phyloP scores from a whole-genome alignment of 2,329 filamentous ascomycete species.

The Talaromyces sp. region DNA sequence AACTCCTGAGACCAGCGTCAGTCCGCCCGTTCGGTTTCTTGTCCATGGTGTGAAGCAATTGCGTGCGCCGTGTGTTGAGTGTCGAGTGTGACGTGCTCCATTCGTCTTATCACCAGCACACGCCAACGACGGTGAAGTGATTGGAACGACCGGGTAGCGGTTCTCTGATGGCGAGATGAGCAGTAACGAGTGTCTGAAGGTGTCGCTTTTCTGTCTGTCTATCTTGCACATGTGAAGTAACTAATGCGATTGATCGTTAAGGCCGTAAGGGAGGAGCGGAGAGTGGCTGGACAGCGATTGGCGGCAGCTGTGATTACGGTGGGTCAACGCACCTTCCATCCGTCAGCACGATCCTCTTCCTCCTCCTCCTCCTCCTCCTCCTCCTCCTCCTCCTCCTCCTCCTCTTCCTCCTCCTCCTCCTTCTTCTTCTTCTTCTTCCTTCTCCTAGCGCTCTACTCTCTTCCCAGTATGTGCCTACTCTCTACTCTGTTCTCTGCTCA shows the following conservation, averaged over 20 bases:
- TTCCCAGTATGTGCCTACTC: no score
- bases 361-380: no score
- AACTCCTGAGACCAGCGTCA: slow-evolving; percentile 63
- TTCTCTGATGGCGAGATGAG: background rate
- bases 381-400: no score
- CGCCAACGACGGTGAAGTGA: background rate
- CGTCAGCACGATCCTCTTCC: background rate
- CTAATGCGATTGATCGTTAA: background rate
- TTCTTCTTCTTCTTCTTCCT: no score
- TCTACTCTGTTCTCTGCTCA: background rate
- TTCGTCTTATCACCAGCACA: slow-evolving; percentile 14
- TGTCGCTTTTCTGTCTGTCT: background rate
- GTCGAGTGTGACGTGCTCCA: slow-evolving; percentile 15
- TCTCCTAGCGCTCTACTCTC: no score
- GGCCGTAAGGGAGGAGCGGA: background rate
- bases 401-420: no score
- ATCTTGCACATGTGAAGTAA: background rate
- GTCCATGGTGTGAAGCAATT: slow-evolving; percentile 33
- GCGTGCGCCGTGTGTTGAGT: slow-evolving; percentile 13
- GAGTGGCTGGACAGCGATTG: background rate
- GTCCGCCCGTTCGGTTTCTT: slow-evolving; percentile 26
- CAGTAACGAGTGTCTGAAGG: background rate
- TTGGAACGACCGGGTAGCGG: background rate
- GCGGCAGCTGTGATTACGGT: background rate
- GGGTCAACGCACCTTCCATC: background rate